Evolutionary conservation across 176 grass and related monocot genomes (phyloP).

Genomic region (Elaeis guineensis): DNA sequence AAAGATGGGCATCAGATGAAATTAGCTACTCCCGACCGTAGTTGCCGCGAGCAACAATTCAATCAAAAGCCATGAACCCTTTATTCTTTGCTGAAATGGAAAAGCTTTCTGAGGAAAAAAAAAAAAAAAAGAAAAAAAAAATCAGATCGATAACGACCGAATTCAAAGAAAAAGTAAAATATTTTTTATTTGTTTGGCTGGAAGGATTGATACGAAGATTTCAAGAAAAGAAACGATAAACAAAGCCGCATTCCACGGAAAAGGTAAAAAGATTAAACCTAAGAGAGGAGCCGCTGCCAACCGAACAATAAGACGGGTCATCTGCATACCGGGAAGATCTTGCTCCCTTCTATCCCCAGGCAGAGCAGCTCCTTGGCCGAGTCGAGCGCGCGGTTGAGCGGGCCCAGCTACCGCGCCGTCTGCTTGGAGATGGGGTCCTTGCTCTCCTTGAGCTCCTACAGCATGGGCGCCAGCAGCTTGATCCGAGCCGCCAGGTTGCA

Average conservation of each 20-base stretch:
- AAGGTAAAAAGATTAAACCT: neutral
- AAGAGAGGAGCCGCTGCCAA: neutral
- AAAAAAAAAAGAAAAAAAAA: no score
- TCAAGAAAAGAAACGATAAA: constrained; percentile 1
- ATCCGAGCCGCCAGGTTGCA: constrained; percentile 17
- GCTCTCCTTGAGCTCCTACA: constrained; percentile 18
- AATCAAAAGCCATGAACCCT: no score
- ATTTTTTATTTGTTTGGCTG: no score
- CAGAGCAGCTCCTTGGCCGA: constrained; percentile 9
- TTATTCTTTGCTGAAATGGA: no score
- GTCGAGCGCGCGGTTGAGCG: constrained; percentile 2
- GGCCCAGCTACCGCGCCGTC: neutral
- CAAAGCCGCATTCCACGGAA: neutral
- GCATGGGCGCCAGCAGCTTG: constrained; percentile 20
- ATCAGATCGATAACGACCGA: no score
- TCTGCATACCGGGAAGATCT: constrained; percentile 14
- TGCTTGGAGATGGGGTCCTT: neutral
- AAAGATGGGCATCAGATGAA: no score
- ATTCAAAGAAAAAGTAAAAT: no score
- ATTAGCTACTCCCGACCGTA: no score
- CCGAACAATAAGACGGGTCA: neutral
- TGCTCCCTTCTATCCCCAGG: constrained; percentile 15
- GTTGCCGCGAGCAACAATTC: no score
- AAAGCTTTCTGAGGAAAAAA: no score
- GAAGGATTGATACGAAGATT: neutral